Base-by-base conservation (phyloP, 768 basidiomycete species). In the Serendipita sp. region DNA sequence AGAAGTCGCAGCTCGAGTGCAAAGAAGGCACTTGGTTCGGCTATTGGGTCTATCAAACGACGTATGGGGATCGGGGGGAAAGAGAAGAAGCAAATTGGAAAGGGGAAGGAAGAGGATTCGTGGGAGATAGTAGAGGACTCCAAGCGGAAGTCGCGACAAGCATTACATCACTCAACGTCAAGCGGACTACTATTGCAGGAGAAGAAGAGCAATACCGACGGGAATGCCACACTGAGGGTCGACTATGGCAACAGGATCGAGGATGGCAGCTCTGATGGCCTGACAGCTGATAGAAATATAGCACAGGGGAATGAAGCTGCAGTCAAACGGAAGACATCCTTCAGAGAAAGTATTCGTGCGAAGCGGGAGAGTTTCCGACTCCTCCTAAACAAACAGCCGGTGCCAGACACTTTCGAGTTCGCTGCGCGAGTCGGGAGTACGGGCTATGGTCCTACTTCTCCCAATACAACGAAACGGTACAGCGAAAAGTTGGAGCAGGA, bases 11-110 rank as follows among this genome's bases (percentile, higher is more conserved):
- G 18, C 48, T 50, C 48, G 18, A 50, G 48, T 50, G 48, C 48
- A 18, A 50, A 50, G 29, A 50, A 50, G 48, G 48, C 48, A 8
- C n/a, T 60, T 4, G 55, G 55, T 16, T 60, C 55, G 5, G 55
- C 55, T 8, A 60, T 60, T 60, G 55, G 55, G 16, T 60, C 55
- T 10, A 60, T 60, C 4, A 60, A 60, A 34, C 55, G 55, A n/a
- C 27, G 34, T 33, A 60, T 60, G 11, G 55, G 55, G 27, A n/a
- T 60, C 34, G 55, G 55, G 34, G 34, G 2, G 36, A n/a, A 36
- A 16, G 48, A 52, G 5, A 40, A 40, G 40, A 13, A 40, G 40
- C 23, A 23, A 23, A 23, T 23, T 23, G 23, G 1, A 23, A 40
- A 40, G 40, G 13, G 13, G 5, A 40, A 40, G 40, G 40, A 40